Percentiles rank a stretch among this genome's conserved stretches.
These are phyloP conservation scores for Rutstroemia sydowiana DNA, from an alignment of 2,329 filamentous ascomycete species.

Conservation along the genomic window DNA sequence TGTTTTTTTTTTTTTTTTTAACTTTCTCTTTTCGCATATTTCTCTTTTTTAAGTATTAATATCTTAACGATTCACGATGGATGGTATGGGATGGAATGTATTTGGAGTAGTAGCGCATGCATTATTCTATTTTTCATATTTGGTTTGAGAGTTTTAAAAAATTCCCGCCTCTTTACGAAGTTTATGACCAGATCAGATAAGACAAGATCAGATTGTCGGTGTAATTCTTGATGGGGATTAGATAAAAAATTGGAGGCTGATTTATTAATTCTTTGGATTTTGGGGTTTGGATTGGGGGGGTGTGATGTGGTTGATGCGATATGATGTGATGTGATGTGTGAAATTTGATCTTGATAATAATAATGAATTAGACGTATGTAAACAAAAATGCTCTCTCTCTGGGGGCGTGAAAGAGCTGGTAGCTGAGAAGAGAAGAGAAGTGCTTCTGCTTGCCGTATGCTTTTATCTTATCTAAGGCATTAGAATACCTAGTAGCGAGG, in stretches of 20 bases:
- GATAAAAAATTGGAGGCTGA: neutral
- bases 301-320: no score
- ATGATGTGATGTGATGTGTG: no score
- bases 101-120: neutral
- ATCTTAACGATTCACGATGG: neutral
- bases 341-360: no score
- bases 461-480: no score
- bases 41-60: neutral
- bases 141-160: neutral
- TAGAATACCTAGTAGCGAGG: no score
- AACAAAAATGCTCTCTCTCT: no score
- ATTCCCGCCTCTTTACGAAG: neutral
- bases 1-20: neutral
- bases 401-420: no score
- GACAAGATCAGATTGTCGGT: neutral
- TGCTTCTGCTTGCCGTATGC: no score
- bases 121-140: neutral
- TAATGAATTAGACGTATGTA: no score
- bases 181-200: constrained; percentile 2
- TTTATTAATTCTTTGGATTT: neutral
- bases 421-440: no score
- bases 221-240: neutral
- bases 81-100: neutral
- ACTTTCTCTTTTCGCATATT: no score
- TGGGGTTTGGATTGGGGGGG: no score